Evolutionary conservation across 2,329 filamentous ascomycete species (phyloP), one percentile per base, ranked within the genome.

Genomic region (Venturia aucupariae): DNA sequence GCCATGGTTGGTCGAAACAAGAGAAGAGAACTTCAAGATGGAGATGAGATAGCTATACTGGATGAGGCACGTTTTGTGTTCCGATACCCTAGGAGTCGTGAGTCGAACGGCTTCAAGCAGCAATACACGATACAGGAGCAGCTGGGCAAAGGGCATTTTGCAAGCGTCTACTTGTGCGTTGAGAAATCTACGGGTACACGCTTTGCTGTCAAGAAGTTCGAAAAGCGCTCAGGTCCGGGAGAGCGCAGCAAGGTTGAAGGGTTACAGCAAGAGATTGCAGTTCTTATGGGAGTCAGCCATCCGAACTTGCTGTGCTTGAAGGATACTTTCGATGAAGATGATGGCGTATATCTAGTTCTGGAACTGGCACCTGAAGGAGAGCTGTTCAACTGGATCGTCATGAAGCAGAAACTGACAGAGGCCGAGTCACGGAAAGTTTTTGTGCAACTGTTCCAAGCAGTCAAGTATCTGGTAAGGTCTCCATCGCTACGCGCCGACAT

Each of bases 201-300:
- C 64, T 97, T 87, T 74, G 94, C 94, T 3, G 94, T 96, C 72
- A 99, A 99, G 79, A 87, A 94, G 66, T 97, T 99, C 72, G 92
- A 91, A 70, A 94, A 91, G 77, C 86, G 89, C 5, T 82, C 87
- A 2, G 90, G 89, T n/a, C 83, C 87, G 66, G 91, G 92, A 48
- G 92, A 97, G 68, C 86, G 85, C 68, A 89, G 90, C 22, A 93
- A 92, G 75, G 86, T 88, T 6, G 91, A 96, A 66, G 88, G 90
- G 2, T 77, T 97, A 57, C 91, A 97, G 73, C 92, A 97, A 74
- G 95, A 99, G 75, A 96, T 99, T 73, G 93, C 90, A 27, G 90
- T 99, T 19, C 79, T 99, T 66, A 97, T 96, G 92, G 86, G 92
- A n/a, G 91, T 99, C 67, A 96, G 90, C 73, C 94, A 99, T 75